These are phyloP conservation scores for Diplodia seriata DNA, from an alignment of 2,329 filamentous ascomycete genomes.

Conservation along the genomic window DNA sequence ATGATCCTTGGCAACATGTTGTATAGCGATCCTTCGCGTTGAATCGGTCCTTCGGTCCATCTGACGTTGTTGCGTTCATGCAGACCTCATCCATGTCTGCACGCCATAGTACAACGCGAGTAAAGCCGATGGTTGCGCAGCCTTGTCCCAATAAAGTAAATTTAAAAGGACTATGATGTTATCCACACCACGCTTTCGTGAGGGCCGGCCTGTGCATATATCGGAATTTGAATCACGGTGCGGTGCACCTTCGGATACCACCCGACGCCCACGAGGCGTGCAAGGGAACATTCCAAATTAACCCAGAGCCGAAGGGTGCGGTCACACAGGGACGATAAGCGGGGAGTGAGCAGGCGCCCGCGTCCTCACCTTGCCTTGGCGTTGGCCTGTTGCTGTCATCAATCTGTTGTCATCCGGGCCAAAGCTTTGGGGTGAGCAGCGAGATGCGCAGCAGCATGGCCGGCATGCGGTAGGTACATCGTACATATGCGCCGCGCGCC, in stretches of 20 bases:
- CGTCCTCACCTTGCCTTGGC: constrained; percentile 8
- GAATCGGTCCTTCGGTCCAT: constrained; percentile 19
- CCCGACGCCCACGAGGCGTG: constrained; percentile 21
- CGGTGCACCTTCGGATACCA: constrained; percentile 6
- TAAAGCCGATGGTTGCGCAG: constrained; percentile 4
- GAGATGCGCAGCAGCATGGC: constrained; percentile 2
- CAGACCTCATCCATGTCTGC: neutral
- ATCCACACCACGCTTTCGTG: neutral
- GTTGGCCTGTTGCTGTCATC: neutral
- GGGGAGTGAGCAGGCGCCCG: neutral
- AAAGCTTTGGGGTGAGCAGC: neutral
- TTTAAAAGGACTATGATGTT: neutral
- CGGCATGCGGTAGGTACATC: constrained; percentile 17
- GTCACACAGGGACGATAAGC: constrained; percentile 18
- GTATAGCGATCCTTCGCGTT: constrained; percentile 18
- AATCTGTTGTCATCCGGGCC: constrained; percentile 8
- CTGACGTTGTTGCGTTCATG: constrained; percentile 16
- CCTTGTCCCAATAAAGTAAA: neutral
- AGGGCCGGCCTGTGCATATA: constrained; percentile 16
- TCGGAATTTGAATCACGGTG: neutral
- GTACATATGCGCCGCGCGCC: constrained; percentile 13
- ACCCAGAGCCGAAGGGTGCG: neutral
- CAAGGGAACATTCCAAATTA: constrained; percentile 20
- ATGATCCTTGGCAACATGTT: constrained; percentile 2
- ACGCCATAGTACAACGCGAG: constrained; percentile 7